These are phyloP conservation scores for Rubia yunnanensis DNA, from an alignment of 257 asterid genomes.

Conservation along the genomic window DNA sequence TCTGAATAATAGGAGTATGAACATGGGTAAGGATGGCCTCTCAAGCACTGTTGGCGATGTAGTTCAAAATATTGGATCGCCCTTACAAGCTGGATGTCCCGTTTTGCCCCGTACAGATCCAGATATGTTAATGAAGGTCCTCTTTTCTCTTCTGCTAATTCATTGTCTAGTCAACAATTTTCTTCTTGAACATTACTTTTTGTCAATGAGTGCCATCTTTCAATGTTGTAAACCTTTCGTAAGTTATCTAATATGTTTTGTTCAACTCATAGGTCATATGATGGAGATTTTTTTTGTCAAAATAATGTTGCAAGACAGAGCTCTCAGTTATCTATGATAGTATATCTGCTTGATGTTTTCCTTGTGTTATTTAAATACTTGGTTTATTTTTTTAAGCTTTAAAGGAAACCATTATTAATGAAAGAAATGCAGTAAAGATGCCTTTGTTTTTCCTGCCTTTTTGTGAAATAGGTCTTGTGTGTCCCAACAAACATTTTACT, in stretches of 20 bases:
- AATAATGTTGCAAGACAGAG: not conserved
- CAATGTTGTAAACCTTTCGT: not conserved
- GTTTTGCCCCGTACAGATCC: slow-evolving; percentile 75
- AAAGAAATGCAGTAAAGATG: not conserved
- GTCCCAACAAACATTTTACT: not conserved
- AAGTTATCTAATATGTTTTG: not conserved
- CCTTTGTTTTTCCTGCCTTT: not conserved
- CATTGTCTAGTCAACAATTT: not conserved
- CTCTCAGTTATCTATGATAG: not conserved
- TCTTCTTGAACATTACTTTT: not conserved
- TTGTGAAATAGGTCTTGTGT: not conserved
- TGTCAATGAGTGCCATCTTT: not conserved
- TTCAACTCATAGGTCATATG: not conserved
- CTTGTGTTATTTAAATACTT: not conserved
- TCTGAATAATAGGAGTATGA: slow-evolving; percentile 58
- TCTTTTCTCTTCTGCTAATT: slow-evolving; percentile 1
- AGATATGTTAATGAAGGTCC: slow-evolving; percentile 76
- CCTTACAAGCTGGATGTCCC: slow-evolving; percentile 71
- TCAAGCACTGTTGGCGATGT: slow-evolving; percentile 73
- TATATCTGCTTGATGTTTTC: not conserved
- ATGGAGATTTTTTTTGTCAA: not conserved
- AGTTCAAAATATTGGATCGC: slow-evolving; percentile 69
- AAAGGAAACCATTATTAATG: not conserved
- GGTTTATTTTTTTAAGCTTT: not conserved
- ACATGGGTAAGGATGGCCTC: slow-evolving; percentile 89